Evolutionary conservation across 768 basidiomycete species (phyloP).

Genomic region (Panaeolus cyanescens): DNA sequence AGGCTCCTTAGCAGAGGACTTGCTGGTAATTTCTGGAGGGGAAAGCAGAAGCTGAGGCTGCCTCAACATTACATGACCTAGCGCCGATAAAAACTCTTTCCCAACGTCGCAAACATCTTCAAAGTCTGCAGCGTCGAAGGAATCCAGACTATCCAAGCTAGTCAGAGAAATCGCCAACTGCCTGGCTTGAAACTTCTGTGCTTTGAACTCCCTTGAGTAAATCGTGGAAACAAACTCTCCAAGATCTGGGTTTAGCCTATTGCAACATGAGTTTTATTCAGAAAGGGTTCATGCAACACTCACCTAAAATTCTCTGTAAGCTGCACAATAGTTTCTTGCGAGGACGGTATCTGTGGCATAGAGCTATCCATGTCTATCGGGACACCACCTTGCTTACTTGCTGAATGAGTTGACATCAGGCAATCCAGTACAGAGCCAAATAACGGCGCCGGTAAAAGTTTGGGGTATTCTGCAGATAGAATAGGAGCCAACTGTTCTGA

Average conservation of each 20-base stretch:
- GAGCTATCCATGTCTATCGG: constrained; percentile 14
- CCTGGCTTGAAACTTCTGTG: constrained; percentile 46
- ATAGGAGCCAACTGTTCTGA: constrained; percentile 56
- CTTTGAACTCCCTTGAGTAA: constrained; percentile 48
- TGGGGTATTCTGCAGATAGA: constrained; percentile 46
- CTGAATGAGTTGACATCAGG: constrained; percentile 36
- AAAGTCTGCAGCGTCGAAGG: constrained; percentile 20
- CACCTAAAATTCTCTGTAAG: constrained; percentile 55
- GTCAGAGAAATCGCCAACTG: constrained; percentile 38
- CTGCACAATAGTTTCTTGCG: constrained; percentile 45
- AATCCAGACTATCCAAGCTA: constrained; percentile 22
- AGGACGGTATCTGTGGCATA: constrained; percentile 17
- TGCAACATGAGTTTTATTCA: neutral
- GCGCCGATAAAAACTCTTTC: constrained; percentile 38
- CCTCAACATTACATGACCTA: constrained; percentile 47
- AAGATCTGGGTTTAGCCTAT: constrained; percentile 51
- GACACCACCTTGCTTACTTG: neutral
- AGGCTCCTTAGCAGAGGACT: constrained; percentile 11
- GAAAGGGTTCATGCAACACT: neutral
- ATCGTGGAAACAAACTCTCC: constrained; percentile 57
- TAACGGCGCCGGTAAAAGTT: constrained; percentile 33
- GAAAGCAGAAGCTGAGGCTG: constrained; percentile 36
- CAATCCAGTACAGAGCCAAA: constrained; percentile 54
- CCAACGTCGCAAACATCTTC: constrained; percentile 24
- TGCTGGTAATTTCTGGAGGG: constrained; percentile 17